These are phyloP conservation scores for Yarrowia sp. DNA, from an alignment of 805 yeast genomes.

Conservation along the genomic window DNA sequence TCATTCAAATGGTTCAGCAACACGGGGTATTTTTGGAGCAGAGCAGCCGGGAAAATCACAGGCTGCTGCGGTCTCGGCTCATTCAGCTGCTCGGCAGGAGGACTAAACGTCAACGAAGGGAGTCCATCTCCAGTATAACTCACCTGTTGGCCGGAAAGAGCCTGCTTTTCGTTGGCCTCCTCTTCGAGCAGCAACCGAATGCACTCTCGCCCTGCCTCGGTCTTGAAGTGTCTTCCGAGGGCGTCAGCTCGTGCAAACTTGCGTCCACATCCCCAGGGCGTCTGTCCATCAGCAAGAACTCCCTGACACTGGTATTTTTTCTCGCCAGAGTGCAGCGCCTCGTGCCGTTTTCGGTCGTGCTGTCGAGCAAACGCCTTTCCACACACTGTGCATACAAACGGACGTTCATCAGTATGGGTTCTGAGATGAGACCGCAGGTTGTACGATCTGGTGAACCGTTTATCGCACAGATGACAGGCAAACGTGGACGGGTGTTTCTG, in stretches of 20 bases:
- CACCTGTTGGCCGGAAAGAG: background rate
- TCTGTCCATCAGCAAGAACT: conserved; percentile 51
- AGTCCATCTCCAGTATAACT: conserved; percentile 27
- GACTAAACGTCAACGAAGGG: conserved; percentile 31
- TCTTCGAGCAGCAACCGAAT: conserved; percentile 64
- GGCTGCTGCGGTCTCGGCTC: conserved; percentile 14
- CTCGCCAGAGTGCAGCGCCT: conserved; percentile 68
- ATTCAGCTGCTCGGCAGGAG: conserved; percentile 28
- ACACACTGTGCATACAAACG: conserved; percentile 64
- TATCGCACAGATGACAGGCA: conserved; percentile 79
- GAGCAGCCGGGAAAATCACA: conserved; percentile 30
- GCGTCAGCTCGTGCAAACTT: conserved; percentile 78
- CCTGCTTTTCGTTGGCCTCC: conserved; percentile 37
- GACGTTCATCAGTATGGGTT: conserved; percentile 77
- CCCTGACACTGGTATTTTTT: conserved; percentile 71
- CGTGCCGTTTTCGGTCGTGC: conserved; percentile 76
- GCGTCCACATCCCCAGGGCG: conserved; percentile 74
- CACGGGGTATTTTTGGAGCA: conserved; percentile 34
- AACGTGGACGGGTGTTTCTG: conserved; percentile 73
- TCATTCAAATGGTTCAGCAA: conserved; percentile 28
- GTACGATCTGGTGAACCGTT: conserved; percentile 87
- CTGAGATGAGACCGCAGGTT: conserved; percentile 87
- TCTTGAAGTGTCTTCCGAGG: conserved; percentile 67
- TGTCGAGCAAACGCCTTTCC: conserved; percentile 69
- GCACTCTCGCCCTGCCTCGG: conserved; percentile 72